Conservation (phyloP, 208 protist genomes). For the Leishmania turanica region DNA sequence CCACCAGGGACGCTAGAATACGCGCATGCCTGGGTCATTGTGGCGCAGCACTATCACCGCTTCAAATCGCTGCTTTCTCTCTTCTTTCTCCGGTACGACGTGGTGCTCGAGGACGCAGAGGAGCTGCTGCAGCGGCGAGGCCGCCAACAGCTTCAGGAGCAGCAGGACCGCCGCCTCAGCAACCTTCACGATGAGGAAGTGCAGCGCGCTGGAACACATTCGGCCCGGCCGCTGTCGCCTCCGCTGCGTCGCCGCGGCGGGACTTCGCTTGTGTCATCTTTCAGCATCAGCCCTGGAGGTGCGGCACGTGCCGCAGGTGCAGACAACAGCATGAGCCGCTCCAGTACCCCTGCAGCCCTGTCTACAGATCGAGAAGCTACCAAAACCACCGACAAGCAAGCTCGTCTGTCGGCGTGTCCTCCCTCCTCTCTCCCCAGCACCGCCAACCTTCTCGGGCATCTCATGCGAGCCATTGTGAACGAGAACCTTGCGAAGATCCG, state of each 20-base stretch:
- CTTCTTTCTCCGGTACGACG: constrained; percentile 39
- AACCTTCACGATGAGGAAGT: background rate
- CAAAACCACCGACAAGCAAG: background rate
- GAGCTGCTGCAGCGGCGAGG: constrained; percentile 16
- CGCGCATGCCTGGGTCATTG: constrained; percentile 20
- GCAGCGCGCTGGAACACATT: background rate
- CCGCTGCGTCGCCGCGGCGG: constrained; percentile 10
- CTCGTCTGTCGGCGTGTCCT: background rate
- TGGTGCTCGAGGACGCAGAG: constrained; percentile 23
- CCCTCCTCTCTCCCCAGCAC: constrained; percentile 13
- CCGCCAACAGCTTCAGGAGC: background rate
- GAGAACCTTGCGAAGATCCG: constrained; percentile 15
- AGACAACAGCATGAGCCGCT: background rate
- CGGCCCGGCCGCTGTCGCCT: background rate
- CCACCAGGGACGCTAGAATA: constrained; percentile 1
- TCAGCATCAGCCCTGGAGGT: constrained; percentile 1
- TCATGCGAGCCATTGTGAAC: constrained; percentile 21
- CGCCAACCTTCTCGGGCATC: constrained; percentile 9
- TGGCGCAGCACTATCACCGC: constrained; percentile 62
- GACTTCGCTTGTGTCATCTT: constrained; percentile 5
- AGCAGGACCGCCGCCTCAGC: background rate
- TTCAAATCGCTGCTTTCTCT: constrained; percentile 54
- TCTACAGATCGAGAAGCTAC: background rate
- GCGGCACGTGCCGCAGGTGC: background rate
- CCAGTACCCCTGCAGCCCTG: background rate